Evolutionary conservation across 192 early-diverging fungal species (phyloP), one percentile per base, ranked within the genome.

Genomic region (Bifiguratus adelaidae): DNA sequence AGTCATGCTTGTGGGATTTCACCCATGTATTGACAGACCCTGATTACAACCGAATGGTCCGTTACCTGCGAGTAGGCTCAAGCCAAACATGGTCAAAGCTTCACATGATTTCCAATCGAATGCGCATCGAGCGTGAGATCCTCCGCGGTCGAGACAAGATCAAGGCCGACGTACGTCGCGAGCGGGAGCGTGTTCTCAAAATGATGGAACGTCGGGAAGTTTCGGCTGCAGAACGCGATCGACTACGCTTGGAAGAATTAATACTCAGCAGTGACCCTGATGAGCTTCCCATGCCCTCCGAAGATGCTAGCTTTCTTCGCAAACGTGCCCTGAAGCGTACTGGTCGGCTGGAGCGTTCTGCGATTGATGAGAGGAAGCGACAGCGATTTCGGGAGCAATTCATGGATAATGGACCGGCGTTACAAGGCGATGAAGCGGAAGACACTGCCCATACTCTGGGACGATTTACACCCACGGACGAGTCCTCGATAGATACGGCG

Each of bases 51-150:
- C 68, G 76, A 29, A 50, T 91, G 11, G 50, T 47, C 25, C 53
- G 51, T 29, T 80, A 80, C 48, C 67, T 89, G n/a, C 41, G 55
- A 8, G 64, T 56, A 3, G 91, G 87, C 13, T 56, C 73, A 35
- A 47, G 50, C 15, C 75, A 76, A 34, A 80, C 83, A 0, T 90
- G 78, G 76, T 84, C 88, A 3, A 88, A 86, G 53, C 48, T 94
- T 12, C 60, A 73, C 28, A 82, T 86, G 80, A 82, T 94, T 46
- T 53, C 67, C 9, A 79, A 85, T 42, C 74, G 88, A 7, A 52
- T 88, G 69, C 56, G 58, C 32, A 76, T 94, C 50, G 91, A 94
- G 55, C 70, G 76, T 41, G 68, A 76, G 6, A 80, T 88, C 52
- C 52, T 73, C 11, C 45, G 44, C 29, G 66, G 63, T 32, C 57